phyloP scores from a whole-genome alignment of 176 grass and related monocot genomes.

The Lolium multiflorum region DNA sequence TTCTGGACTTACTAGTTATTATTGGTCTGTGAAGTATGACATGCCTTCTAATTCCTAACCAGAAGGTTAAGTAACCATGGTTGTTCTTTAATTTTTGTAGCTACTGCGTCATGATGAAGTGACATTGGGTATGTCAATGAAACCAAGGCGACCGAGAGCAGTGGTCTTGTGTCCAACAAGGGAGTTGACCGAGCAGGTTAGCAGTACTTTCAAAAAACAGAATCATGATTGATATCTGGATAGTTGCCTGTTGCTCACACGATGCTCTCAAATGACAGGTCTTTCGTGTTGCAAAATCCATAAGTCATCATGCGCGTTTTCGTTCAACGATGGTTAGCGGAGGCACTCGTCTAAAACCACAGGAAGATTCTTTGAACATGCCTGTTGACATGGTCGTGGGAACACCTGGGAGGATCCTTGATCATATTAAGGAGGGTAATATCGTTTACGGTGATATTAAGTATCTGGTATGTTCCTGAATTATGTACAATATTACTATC shows the following conservation, averaged over 20 bases:
- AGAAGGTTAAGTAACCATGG: neutral
- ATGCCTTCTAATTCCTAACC: neutral
- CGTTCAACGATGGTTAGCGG: conserved; percentile 92
- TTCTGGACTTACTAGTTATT: neutral
- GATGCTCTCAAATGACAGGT: conserved; percentile 58
- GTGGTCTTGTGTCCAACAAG: conserved; percentile 94
- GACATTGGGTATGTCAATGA: conserved; percentile 78
- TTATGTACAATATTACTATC: neutral
- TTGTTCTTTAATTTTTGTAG: conserved; percentile 46
- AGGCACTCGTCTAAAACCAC: conserved; percentile 82
- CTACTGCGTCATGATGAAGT: conserved; percentile 78
- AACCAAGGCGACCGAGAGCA: conserved; percentile 80
- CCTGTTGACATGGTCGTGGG: conserved; percentile 95
- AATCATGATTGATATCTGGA: neutral
- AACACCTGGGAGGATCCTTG: conserved; percentile 91
- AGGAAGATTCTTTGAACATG: conserved; percentile 90
- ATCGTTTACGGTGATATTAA: conserved; percentile 97
- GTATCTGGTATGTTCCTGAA: conserved; percentile 73
- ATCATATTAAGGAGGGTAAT: conserved; percentile 95
- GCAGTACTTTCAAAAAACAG: neutral
- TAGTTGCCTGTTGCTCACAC: conserved; percentile 13
- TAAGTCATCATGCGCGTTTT: conserved; percentile 94
- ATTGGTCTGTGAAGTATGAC: neutral
- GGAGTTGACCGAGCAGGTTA: conserved; percentile 94
- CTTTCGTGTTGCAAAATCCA: conserved; percentile 86